phyloP scores from a whole-genome alignment of 495 filamentous ascomycete species.

The Talaromyces liani region DNA sequence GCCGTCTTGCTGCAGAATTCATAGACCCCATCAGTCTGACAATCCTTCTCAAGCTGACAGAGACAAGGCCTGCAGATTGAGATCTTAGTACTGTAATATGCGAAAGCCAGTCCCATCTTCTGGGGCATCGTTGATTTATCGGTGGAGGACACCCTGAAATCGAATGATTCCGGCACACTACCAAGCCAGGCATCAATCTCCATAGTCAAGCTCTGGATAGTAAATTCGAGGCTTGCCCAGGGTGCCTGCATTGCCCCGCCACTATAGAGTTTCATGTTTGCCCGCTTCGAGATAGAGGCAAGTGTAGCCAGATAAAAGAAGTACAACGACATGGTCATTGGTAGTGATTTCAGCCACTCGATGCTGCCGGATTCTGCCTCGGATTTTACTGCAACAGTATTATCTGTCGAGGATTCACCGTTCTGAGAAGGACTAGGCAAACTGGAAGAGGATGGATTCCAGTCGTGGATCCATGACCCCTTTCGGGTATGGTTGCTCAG shows the following conservation, averaged over 20 bases:
- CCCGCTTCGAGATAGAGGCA: conserved; percentile 43
- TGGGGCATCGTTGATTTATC: conserved; percentile 23
- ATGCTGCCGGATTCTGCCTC: conserved; percentile 11
- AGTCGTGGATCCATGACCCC: conserved; percentile 16
- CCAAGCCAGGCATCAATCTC: conserved; percentile 34
- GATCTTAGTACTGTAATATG: conserved; percentile 53
- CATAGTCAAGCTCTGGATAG: conserved; percentile 31
- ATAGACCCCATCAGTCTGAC: conserved; percentile 26
- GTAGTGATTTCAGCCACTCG: conserved; percentile 23
- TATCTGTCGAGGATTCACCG: conserved; percentile 14
- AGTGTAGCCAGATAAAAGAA: conserved; percentile 42
- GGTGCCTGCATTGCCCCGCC: conserved; percentile 40
- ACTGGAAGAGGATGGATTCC: conserved; percentile 13
- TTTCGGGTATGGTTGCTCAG: conserved; percentile 21
- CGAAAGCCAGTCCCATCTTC: conserved; percentile 43
- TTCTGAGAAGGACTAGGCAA: conserved; percentile 18
- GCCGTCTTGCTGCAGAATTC: conserved; percentile 46
- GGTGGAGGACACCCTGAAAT: conserved; percentile 25
- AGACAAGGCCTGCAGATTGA: conserved; percentile 55
- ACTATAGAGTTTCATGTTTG: conserved; percentile 49
- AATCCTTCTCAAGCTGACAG: conserved; percentile 38
- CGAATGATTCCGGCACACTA: conserved; percentile 31
- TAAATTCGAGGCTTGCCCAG: conserved; percentile 42
- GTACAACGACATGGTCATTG: conserved; percentile 39
- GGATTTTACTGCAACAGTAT: neutral